Evolutionary conservation across 192 early-diverging fungal species (phyloP).

Genomic region (Ambispora gerdemannii): DNA sequence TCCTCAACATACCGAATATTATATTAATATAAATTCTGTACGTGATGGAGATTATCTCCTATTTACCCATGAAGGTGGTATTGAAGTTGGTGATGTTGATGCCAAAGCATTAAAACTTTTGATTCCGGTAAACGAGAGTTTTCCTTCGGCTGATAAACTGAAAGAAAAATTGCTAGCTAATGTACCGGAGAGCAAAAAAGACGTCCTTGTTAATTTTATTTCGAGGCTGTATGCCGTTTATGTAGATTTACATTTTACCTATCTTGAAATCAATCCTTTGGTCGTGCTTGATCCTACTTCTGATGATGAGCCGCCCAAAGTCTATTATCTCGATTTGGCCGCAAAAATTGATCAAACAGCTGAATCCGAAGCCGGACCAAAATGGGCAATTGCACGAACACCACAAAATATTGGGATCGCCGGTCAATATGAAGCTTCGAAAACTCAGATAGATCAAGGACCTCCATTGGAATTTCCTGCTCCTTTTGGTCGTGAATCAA

Average conservation of each 20-base stretch:
- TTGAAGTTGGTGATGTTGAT: constrained; percentile 98
- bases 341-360: constrained; percentile 99
- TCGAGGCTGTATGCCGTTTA: constrained; percentile 92
- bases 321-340: constrained; percentile 93
- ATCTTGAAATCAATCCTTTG: constrained; percentile 99
- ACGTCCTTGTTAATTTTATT: constrained; percentile 87
- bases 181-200: constrained; percentile 63
- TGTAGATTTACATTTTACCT: constrained; percentile 96
- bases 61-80: constrained; percentile 98
- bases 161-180: constrained; percentile 64
- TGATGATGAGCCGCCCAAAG: constrained; percentile 54
- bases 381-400: constrained; percentile 89
- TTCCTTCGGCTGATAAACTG: constrained; percentile 68
- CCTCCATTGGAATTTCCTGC: constrained; percentile 96
- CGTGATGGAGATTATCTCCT: constrained; percentile 95
- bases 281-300: constrained; percentile 77
- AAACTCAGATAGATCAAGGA: constrained; percentile 60
- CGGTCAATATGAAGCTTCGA: constrained; percentile 28
- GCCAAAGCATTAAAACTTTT: constrained; percentile 89
- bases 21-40: constrained; percentile 93
- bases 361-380: constrained; percentile 93
- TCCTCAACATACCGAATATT: constrained; percentile 89
- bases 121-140: constrained; percentile 73
- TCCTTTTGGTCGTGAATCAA: constrained; percentile 95
- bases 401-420: constrained; percentile 48